A percentile compares a stretch with the other conserved stretches of the same genome.
Evolutionary conservation across 768 basidiomycete species (phyloP).

Genomic region (Boletus subcaerulescens): DNA sequence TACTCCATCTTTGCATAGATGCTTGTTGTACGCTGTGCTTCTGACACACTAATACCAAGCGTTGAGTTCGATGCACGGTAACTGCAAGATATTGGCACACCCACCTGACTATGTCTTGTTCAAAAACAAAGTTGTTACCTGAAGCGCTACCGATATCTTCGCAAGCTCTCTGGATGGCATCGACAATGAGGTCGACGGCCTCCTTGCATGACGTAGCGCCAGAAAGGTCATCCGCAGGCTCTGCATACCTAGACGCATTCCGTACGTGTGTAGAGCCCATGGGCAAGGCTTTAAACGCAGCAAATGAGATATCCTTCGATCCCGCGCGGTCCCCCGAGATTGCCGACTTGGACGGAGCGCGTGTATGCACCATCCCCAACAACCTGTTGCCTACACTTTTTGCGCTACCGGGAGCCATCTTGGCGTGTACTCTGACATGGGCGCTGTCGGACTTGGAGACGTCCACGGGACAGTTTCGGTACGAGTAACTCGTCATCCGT

Average conservation of each 20-base stretch:
- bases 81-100: slow-evolving; percentile 10
- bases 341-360: slow-evolving; percentile 23
- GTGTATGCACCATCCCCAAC: slow-evolving; percentile 28
- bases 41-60: slow-evolving; percentile 53
- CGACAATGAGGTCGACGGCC: slow-evolving; percentile 72
- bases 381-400: slow-evolving; percentile 16
- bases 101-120: slow-evolving; percentile 80
- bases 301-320: slow-evolving; percentile 47
- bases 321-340: slow-evolving; percentile 35
- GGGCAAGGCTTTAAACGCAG: slow-evolving; percentile 78
- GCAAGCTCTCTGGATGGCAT: slow-evolving; percentile 66
- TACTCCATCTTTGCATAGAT: slow-evolving; percentile 93
- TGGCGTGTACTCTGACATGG: background rate
- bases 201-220: slow-evolving; percentile 70
- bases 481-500: slow-evolving; percentile 79
- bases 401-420: background rate
- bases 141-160: slow-evolving; percentile 49
- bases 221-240: slow-evolving; percentile 59
- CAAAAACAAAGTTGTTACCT: slow-evolving; percentile 48
- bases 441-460: background rate
- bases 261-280: slow-evolving; percentile 57
- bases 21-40: slow-evolving; percentile 83
- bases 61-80: background rate
- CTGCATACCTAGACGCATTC: slow-evolving; percentile 44
- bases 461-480: slow-evolving; percentile 61